Base-by-base conservation (phyloP, 169 alveolate species). In the Haemoproteus tartakovskyi region DNA sequence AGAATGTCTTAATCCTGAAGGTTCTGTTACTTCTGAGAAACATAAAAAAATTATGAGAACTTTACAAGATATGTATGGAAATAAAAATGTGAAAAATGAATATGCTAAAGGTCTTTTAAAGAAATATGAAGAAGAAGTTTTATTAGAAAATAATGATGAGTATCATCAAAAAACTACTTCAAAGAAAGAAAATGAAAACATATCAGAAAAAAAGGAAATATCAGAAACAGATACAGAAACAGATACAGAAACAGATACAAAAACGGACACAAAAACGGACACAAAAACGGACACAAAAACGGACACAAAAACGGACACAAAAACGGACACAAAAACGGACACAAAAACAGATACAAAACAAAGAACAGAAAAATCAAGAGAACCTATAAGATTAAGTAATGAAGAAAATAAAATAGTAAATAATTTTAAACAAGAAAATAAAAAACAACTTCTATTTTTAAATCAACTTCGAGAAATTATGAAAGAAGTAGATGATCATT, bases 401-500 rank as follows among this genome's bases (percentile, higher is more conserved):
- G 78, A 52, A 9, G 84, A 70, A 56, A 54, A 70, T 0, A 19
- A 70, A 70, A 70, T 70, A 18, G 61, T 70, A 21, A 33, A 56
- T 16, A 70, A 70, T 70, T 70, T 70, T 57, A 52, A 70, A 27
- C 40, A 60, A 16, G 78, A 70, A 70, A 70, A 57, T 24, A 70
- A 70, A 43, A 70, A 51, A 29, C 78, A 70, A 46, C 5, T 70
- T 29, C 40, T 29, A 3, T 33, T 70, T 45, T 60, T 70, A 41
- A 70, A 57, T 47, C 78, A 70, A 45, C 54, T 70, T 70, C 54
- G 26, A 70, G 78, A 70, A 11, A 70, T 70, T 33, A 56, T 70
- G 12, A 70, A 56, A 45, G 78, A 70, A 41, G 84, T 70, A 22
- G 84, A 70, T n/a, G 62, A 70, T 6, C 78, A 70, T 16, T 70